phyloP scores from a whole-genome alignment of 306 rosid species.

The Hylodesmum podocarpum region DNA sequence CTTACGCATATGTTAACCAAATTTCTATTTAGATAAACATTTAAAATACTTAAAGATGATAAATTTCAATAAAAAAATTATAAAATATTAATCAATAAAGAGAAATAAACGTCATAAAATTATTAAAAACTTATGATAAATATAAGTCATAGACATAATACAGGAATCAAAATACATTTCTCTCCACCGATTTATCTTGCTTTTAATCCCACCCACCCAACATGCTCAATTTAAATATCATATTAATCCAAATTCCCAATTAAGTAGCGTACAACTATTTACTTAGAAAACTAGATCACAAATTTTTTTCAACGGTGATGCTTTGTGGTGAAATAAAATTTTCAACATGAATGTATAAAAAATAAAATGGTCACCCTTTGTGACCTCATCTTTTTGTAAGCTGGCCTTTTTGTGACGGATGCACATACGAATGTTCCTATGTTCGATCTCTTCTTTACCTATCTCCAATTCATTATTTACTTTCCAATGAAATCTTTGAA shows the following conservation, averaged over 20 bases:
- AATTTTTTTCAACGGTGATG: neutral
- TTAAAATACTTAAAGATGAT: no score
- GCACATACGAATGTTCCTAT: conserved; percentile 39
- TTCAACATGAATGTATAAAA: neutral
- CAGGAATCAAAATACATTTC: neutral
- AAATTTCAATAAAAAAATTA: no score
- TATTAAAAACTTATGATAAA: no score
- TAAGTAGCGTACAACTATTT: neutral
- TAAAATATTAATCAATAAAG: no score
- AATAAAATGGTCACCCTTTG: neutral
- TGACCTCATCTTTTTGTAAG: conserved; percentile 32
- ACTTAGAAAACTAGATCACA: neutral
- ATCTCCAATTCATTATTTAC: conserved; percentile 42
- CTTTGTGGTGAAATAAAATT: neutral
- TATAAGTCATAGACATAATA: no score
- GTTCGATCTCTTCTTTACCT: conserved; percentile 29
- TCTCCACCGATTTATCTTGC: neutral
- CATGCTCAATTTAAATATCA: neutral
- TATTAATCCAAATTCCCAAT: neutral
- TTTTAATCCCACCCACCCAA: neutral
- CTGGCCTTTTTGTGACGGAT: conserved; percentile 24
- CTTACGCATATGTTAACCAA: no score
- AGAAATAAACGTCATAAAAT: no score
- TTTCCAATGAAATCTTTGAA: conserved; percentile 82
- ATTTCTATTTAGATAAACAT: no score